Conservation (phyloP, 2,329 filamentous ascomycete genomes). For the Leptographium galeiforme region DNA sequence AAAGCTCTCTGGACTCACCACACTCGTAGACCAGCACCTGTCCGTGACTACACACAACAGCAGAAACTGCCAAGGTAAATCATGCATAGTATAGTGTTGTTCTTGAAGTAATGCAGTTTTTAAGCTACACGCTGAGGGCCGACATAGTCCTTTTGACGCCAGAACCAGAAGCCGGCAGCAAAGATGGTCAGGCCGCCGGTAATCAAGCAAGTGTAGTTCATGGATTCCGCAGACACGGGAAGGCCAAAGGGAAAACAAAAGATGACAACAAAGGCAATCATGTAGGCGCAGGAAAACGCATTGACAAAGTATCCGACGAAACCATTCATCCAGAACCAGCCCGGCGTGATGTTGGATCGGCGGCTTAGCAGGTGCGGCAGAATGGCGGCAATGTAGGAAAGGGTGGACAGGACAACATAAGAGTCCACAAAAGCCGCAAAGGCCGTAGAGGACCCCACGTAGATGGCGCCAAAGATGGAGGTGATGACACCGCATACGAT, state of each 20-base stretch:
- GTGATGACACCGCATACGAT: constrained; percentile 37
- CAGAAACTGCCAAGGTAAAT: too few species aligned
- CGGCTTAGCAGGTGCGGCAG: neutral
- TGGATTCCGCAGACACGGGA: neutral
- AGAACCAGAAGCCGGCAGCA: neutral
- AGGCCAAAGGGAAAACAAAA: neutral
- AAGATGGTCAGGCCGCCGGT: neutral
- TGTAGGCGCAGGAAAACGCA: neutral
- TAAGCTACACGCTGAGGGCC: neutral
- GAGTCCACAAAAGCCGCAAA: constrained; percentile 15
- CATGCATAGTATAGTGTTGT: too few species aligned
- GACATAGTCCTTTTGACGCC: neutral
- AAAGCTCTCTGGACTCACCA: too few species aligned
- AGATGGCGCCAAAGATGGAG: constrained; percentile 41
- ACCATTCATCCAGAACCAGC: neutral
- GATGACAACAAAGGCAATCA: neutral
- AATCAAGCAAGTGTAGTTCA: neutral
- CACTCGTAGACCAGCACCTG: too few species aligned
- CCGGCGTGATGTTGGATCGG: neutral
- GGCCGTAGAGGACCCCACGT: constrained; percentile 31
- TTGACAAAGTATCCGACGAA: neutral
- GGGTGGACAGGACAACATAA: neutral
- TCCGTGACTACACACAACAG: too few species aligned
- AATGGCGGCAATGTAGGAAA: neutral
- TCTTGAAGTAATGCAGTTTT: too few species aligned